Conservation (phyloP, 2,329 filamentous ascomycete species). For the Claviceps quebecensis region DNA sequence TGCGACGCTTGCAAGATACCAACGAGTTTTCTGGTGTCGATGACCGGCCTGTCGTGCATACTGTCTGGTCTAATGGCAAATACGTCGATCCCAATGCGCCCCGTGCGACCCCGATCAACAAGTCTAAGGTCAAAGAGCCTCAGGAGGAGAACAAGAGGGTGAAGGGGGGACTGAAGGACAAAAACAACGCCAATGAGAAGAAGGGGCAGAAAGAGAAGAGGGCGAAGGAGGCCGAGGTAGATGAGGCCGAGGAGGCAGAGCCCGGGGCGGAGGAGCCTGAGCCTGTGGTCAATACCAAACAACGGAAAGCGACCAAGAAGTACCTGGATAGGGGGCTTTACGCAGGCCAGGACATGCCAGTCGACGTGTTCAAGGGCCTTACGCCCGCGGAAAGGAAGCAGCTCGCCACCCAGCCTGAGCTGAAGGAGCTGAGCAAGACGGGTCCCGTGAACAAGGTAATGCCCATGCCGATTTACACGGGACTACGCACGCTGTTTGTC, state of each 20-base stretch:
- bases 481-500: slow-evolving; percentile 53
- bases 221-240: neutral
- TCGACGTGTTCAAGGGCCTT: slow-evolving; percentile 34
- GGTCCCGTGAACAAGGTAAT: slow-evolving; percentile 42
- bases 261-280: slow-evolving; percentile 9
- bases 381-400: slow-evolving; percentile 36
- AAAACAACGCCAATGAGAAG: neutral
- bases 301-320: slow-evolving; percentile 45
- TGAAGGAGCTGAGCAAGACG: slow-evolving; percentile 21
- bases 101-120: slow-evolving; percentile 24
- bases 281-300: slow-evolving; percentile 20
- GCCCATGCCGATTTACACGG: slow-evolving; percentile 67
- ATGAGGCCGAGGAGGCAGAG: neutral
- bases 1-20: slow-evolving; percentile 46
- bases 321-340: slow-evolving; percentile 78
- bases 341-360: slow-evolving; percentile 56
- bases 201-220: neutral
- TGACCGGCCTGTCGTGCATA: slow-evolving; percentile 40
- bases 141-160: neutral
- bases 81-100: slow-evolving; percentile 34
- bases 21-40: slow-evolving; percentile 48
- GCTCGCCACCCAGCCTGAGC: slow-evolving; percentile 32
- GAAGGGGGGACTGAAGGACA: neutral
- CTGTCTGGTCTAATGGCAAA: slow-evolving; percentile 53
- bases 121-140: slow-evolving; percentile 14